Base-by-base conservation (phyloP, 164 flowering plant genomes). In the Chimonanthus praecox region DNA sequence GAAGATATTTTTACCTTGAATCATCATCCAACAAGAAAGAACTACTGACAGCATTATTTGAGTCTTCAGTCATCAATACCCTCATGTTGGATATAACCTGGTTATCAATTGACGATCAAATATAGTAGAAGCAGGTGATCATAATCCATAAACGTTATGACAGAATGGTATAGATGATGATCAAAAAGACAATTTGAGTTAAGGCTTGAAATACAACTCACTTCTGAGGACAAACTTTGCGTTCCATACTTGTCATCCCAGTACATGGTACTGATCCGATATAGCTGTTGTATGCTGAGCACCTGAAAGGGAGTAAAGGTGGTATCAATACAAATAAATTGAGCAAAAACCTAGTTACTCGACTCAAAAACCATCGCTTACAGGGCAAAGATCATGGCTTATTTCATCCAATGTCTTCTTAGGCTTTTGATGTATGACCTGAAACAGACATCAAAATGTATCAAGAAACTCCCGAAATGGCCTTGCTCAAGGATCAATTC, bases 161-260 rank as follows among this genome's bases (percentile, higher is more conserved):
- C 70, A 67, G 49, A 64, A 16, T 51, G 51, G 78, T 63, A 58
- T 72, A 15, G 70, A 67, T 67, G 78, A 73, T 64, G 65, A 70
- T 67, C 47, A 78, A 49, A 63, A 79, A 76, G 77, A 80, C 82
- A 82, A 82, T 70, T 74, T 80, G 64, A 76, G 80, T 48, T 81
- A 78, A 72, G 75, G 80, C 80, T 74, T 79, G 78, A 74, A 77
- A 74, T 77, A 74, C 70, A 81, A 84, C 98, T 92, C 89, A 96
- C 99, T 76, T 96, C 98, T 6, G 97, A 72, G 58, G 97, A 88
- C 58, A 96, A 89, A 79, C 98, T 91, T 75, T 89, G 97, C 1
- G 98, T 94, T 79, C 98, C 98, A 80, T 94, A 94, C 82, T 89
- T 94, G 90, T 94, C 97, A 80, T 96, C 99, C 98, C 99, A 94